Conservation (phyloP, 108 stramenopile species). For the Nitzschia inconspicua region DNA sequence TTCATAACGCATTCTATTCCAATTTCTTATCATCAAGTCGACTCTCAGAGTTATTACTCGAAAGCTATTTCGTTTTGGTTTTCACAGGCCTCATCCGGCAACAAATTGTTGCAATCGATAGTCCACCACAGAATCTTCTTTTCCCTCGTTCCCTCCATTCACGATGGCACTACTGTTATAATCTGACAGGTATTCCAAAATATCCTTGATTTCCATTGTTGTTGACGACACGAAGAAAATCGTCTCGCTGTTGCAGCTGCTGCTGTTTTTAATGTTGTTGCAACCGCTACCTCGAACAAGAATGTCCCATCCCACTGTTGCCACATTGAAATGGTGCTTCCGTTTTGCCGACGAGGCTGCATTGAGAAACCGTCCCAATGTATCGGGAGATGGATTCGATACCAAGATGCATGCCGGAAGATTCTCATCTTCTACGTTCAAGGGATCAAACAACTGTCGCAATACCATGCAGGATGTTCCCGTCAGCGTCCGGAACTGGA, state of each 20-base stretch:
- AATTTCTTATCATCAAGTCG: no score
- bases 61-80: no score
- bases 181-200: slow-evolving; percentile 15
- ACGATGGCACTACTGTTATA: no score
- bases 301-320: slow-evolving; percentile 6
- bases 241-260: background rate
- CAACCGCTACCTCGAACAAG: no score
- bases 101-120: no score
- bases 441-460: slow-evolving; percentile 18
- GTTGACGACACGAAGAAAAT: slow-evolving; percentile 10
- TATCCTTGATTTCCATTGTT: slow-evolving; percentile 8
- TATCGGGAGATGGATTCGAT: slow-evolving; percentile 17
- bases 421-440: background rate
- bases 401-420: slow-evolving; percentile 17
- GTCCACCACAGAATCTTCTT: no score
- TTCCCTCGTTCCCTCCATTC: no score
- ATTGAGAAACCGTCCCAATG: slow-evolving; percentile 28
- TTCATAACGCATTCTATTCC: no score
- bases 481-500: slow-evolving; percentile 5
- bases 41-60: no score
- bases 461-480: slow-evolving; percentile 18
- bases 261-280: background rate
- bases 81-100: no score
- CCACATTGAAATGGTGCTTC: background rate
- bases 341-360: background rate